These are phyloP conservation scores for Eucalyptus pauciflora DNA, from an alignment of 345 rosid genomes.

Conservation along the genomic window DNA sequence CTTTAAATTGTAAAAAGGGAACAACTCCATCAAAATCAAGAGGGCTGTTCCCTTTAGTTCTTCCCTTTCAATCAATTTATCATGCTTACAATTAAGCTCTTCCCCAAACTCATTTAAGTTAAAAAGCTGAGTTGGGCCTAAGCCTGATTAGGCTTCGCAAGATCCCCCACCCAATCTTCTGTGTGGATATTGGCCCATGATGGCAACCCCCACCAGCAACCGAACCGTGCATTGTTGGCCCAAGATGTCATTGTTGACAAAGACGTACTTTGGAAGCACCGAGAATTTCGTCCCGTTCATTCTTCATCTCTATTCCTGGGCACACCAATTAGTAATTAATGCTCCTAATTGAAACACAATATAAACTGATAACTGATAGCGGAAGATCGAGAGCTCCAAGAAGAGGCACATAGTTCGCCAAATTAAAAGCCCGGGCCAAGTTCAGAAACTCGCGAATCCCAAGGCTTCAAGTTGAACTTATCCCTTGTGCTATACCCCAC, in stretches of 20 bases:
- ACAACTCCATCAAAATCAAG: neutral
- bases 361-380: too few relatives aligned
- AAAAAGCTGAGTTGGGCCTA: neutral
- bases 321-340: neutral
- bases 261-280: neutral
- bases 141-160: neutral
- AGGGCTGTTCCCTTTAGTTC: neutral
- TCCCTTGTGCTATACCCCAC: too few relatives aligned
- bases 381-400: too few relatives aligned
- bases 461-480: too few relatives aligned
- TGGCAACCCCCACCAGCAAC: neutral
- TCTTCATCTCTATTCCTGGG: neutral
- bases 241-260: neutral
- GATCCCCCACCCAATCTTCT: neutral
- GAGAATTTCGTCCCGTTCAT: neutral
- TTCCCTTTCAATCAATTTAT: neutral
- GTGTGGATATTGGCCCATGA: neutral
- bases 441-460: too few relatives aligned
- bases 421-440: too few relatives aligned
- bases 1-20: neutral
- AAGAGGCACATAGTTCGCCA: too few relatives aligned
- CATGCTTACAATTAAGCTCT: neutral
- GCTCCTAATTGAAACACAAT: neutral
- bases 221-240: neutral
- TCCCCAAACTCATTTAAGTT: neutral